Evolutionary conservation across 495 filamentous ascomycete species (phyloP), one percentile per base, ranked within the genome.

Genomic region (Aspergillus sclerotioniger): DNA sequence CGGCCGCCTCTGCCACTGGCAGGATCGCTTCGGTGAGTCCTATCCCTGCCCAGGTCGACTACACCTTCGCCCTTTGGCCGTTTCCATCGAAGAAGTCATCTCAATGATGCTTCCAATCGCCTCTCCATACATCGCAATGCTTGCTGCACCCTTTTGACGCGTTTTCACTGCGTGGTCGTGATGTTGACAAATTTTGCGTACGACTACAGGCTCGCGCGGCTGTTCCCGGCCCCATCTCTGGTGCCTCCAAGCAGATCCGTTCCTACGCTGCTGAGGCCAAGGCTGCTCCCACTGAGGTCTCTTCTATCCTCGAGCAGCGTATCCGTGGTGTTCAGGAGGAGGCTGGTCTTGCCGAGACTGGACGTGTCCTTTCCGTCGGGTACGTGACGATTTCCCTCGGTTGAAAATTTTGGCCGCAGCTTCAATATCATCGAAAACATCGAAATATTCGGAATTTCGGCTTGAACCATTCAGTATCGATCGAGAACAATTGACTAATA

Each of bases 301-400:
- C 95, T 60, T 97, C 94, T 66, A 97, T 98, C 75, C 89, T 98
- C 70, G 94, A 98, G 82, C 92, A 97, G 85, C 84, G 93, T 76
- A 98, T 98, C 71, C 89, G 95, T 74, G 95, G 94, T 83, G 90
- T 96, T 66, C 84, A 92, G 75, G 95, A 98, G 80, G 94, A 98
- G 83, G 85, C 91, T 72, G 86, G 85, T 77, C 86, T 98, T 72
- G 93, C 94, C 71, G 94, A 98, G 87, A 98, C 94, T 63, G 94
- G 94, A 73, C 92, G 94, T 80, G 94, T 98, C 73, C 85, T 98
- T 69, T 98, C 94, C 66, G 92, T 98, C 76, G 94, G 94, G 94
- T 98, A 95, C 72, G 93, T 88, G 59, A 58, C 48, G 55, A 52
- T 29, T 32, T 59, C 45, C 46, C 53, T 28, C 28, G 15, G 25